A percentile compares a stretch with the other conserved stretches of the same genome.
Evolutionary conservation across 257 asterid genomes (phyloP).

Genomic region (Solanum chilense): DNA sequence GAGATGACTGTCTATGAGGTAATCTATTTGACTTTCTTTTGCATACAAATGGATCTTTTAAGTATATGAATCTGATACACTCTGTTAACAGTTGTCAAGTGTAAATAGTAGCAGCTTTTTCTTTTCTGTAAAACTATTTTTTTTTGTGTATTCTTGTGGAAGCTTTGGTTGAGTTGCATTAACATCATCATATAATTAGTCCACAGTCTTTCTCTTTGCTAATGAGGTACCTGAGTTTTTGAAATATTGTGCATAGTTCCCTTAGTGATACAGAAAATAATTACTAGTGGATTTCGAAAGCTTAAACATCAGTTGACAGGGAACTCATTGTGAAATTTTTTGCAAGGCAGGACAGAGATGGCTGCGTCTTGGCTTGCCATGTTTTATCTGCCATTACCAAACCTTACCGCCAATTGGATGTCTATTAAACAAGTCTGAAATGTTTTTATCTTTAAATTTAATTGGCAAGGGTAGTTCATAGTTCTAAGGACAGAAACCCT

Average conservation of each 20-base stretch:
- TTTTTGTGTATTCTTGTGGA: background rate
- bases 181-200: background rate
- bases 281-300: background rate
- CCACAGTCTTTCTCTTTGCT: background rate
- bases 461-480: background rate
- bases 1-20: constrained; percentile 99
- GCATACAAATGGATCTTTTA: background rate
- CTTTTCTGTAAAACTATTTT: background rate
- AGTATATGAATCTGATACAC: background rate
- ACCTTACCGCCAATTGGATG: background rate
- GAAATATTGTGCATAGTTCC: background rate
- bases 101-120: background rate
- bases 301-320: background rate
- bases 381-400: background rate
- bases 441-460: background rate
- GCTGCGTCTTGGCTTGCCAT: background rate
- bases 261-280: background rate
- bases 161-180: background rate
- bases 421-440: background rate
- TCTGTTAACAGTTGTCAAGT: background rate
- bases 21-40: background rate
- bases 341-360: background rate
- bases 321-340: background rate
- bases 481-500: background rate
- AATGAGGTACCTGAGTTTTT: background rate